A percentile compares a stretch with the other conserved stretches of the same genome.
Evolutionary conservation across 1,284 basidiomycete genomes (phyloP).

Genomic region (Naganishia sp.): DNA sequence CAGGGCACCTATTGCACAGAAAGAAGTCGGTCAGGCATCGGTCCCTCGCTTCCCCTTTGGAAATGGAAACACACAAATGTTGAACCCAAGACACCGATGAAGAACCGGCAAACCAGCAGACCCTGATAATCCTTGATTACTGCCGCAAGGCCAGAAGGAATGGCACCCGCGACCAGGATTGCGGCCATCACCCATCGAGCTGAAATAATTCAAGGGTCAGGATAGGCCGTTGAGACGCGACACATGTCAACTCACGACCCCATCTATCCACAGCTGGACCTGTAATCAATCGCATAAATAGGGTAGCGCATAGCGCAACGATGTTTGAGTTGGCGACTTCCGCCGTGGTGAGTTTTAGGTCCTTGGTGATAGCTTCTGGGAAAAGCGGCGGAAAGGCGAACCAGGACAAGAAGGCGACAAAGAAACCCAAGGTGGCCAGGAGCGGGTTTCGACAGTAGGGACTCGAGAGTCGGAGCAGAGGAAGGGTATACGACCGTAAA

Average conservation of each 20-base stretch:
- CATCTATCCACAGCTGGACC: slow-evolving; percentile 65
- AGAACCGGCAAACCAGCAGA: slow-evolving; percentile 61
- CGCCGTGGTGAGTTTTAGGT: slow-evolving; percentile 59
- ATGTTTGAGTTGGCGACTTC: slow-evolving; percentile 65
- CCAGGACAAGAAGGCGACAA: slow-evolving; percentile 57
- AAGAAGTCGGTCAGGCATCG: slow-evolving; percentile 53
- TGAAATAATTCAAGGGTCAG: neutral
- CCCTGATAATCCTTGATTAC: slow-evolving; percentile 55
- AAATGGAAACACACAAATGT: slow-evolving; percentile 62
- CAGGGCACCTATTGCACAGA: slow-evolving; percentile 58
- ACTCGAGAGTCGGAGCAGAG: slow-evolving; percentile 60
- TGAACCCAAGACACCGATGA: slow-evolving; percentile 62
- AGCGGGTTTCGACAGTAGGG: slow-evolving; percentile 62
- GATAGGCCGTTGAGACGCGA: neutral
- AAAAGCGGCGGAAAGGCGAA: slow-evolving; percentile 67
- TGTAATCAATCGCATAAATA: slow-evolving; percentile 60
- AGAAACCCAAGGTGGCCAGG: slow-evolving; percentile 60
- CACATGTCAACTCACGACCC: slow-evolving; percentile 50
- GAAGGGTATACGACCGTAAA: slow-evolving; percentile 61
- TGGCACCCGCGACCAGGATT: slow-evolving; percentile 63
- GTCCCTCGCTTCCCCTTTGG: neutral
- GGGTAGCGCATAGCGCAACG: slow-evolving; percentile 61
- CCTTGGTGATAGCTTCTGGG: slow-evolving; percentile 63
- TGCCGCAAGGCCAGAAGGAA: slow-evolving; percentile 66
- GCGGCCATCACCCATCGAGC: slow-evolving; percentile 64